Conservation (phyloP, 1,284 basidiomycete genomes). For the Ceratobasidium sp. region DNA sequence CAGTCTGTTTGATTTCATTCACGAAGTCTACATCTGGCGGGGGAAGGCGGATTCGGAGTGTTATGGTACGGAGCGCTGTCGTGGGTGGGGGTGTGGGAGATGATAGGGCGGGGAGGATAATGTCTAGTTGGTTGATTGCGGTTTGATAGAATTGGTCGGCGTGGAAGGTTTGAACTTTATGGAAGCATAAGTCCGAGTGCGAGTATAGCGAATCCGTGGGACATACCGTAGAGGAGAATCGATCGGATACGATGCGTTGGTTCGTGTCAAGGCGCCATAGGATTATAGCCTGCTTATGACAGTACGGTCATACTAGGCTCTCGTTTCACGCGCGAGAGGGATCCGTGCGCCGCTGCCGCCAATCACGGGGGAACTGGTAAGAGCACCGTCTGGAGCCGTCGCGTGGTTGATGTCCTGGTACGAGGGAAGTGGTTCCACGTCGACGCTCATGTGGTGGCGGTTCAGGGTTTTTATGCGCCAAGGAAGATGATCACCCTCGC, state of each 20-base stretch:
- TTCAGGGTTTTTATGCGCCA: too few relatives aligned
- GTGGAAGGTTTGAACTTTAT: slow-evolving; percentile 12
- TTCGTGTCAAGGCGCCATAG: slow-evolving; percentile 15
- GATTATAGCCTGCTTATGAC: neutral
- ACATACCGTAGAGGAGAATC: slow-evolving; percentile 7
- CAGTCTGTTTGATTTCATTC: slow-evolving; percentile 1
- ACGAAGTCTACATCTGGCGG: slow-evolving; percentile 13
- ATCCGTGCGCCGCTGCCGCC: slow-evolving; percentile 27
- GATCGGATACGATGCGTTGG: neutral
- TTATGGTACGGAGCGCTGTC: slow-evolving; percentile 33
- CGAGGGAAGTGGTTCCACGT: slow-evolving; percentile 20
- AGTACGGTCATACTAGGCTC: neutral
- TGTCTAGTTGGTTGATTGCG: slow-evolving; percentile 22
- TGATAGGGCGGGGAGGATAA: slow-evolving; percentile 9
- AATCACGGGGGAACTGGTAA: neutral
- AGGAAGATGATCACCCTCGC: neutral
- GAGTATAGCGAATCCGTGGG: too few relatives aligned
- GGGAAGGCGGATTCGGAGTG: slow-evolving; percentile 13
- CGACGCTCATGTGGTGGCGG: too few relatives aligned
- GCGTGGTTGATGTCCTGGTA: slow-evolving; percentile 11
- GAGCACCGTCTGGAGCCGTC: neutral
- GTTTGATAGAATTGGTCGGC: slow-evolving; percentile 25
- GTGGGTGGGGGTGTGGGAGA: neutral
- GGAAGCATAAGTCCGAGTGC: neutral
- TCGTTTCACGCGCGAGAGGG: slow-evolving; percentile 3